Conservation (phyloP, 2,329 filamentous ascomycete genomes). For the Pseudogymnoascus sp. region DNA sequence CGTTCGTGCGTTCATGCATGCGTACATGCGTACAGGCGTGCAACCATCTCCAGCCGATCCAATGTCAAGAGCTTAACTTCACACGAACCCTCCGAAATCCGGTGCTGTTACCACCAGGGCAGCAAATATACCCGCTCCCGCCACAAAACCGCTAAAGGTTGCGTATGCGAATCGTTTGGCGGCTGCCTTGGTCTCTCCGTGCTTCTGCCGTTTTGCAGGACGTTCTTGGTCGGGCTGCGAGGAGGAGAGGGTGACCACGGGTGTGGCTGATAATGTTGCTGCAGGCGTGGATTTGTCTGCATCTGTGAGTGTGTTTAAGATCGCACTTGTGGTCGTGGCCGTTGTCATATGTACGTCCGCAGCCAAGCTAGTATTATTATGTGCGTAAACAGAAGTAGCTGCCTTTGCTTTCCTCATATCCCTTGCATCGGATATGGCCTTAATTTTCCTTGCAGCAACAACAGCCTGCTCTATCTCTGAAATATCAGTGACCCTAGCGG, state of each 20-base stretch:
- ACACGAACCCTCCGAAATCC: neutral
- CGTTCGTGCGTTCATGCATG: neutral
- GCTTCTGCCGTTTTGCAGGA: neutral
- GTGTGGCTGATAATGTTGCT: no score
- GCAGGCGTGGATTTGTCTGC: neutral
- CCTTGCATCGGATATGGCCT: constrained; percentile 5
- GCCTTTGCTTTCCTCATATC: neutral
- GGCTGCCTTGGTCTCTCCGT: neutral
- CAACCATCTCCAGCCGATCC: neutral
- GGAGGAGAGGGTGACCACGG: no score
- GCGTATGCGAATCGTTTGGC: neutral
- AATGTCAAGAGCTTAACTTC: neutral
- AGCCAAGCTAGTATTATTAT: neutral
- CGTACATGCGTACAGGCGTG: neutral
- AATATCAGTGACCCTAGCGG: neutral
- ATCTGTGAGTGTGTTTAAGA: neutral
- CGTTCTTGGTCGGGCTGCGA: neutral
- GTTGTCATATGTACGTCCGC: neutral
- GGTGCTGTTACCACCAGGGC: neutral
- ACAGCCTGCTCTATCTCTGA: neutral
- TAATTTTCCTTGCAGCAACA: neutral
- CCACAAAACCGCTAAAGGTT: neutral
- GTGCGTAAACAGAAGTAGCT: neutral
- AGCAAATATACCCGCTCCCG: neutral
- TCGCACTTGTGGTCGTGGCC: neutral